phyloP scores from a whole-genome alignment of 306 rosid species.

The Castanea sativa region DNA sequence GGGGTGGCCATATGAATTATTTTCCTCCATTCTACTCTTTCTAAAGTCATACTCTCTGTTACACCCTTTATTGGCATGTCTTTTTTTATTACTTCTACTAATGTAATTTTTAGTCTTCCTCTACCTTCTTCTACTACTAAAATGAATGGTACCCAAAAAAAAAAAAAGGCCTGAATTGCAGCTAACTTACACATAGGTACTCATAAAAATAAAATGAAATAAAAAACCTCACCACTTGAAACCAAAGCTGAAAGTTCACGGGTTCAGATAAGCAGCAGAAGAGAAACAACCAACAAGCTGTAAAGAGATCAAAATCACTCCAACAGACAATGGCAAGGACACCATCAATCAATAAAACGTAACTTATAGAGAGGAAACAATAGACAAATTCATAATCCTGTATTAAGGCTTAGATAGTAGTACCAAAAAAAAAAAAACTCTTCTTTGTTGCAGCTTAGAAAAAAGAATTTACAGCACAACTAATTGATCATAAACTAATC shows the following conservation, averaged over 20 bases:
- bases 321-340: background rate
- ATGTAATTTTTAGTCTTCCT: too few species aligned
- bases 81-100: too few species aligned
- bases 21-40: too few species aligned
- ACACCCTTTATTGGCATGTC: too few species aligned
- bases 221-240: background rate
- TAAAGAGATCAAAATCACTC: background rate
- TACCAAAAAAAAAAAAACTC: background rate
- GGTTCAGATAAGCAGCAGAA: conserved; percentile 6
- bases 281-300: background rate
- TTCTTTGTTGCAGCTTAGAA: background rate
- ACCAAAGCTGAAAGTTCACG: conserved; percentile 17
- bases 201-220: background rate
- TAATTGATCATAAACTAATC: background rate
- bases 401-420: background rate
- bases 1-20: too few species aligned
- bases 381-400: background rate
- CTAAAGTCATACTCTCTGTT: too few species aligned
- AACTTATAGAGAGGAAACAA: background rate
- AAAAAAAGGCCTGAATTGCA: too few species aligned
- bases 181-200: too few species aligned
- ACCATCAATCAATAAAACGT: background rate
- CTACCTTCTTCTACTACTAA: too few species aligned
- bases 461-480: background rate
- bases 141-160: too few species aligned